These are phyloP conservation scores for Discostella stelligera DNA, from an alignment of 352 stramenopile genomes.

Conservation along the genomic window DNA sequence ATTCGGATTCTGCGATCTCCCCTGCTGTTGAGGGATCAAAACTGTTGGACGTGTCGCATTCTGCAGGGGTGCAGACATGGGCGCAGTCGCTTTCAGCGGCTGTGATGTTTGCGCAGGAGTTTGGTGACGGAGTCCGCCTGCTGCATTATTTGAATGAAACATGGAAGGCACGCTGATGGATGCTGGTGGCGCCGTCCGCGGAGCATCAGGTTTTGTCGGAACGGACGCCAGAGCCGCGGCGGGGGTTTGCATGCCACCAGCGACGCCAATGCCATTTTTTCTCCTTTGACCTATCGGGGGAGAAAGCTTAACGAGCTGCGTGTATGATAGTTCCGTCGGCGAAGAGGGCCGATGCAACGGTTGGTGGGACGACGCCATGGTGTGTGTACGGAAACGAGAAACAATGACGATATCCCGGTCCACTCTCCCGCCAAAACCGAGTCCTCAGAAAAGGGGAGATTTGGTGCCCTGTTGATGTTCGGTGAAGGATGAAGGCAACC, in stretches of 20 bases:
- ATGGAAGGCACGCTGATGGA: neutral
- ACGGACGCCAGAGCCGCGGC: neutral
- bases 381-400: too few relatives aligned
- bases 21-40: neutral
- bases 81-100: neutral
- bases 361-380: slow-evolving; percentile 8
- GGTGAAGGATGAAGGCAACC: neutral
- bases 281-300: slow-evolving; percentile 6
- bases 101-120: neutral
- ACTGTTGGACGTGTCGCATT: neutral
- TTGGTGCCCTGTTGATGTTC: neutral
- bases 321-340: slow-evolving; percentile 51
- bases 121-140: neutral
- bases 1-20: neutral
- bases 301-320: slow-evolving; percentile 24
- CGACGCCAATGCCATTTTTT: neutral
- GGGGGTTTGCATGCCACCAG: neutral
- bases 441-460: too few relatives aligned
- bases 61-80: neutral
- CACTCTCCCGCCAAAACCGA: neutral
- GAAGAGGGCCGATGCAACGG: slow-evolving; percentile 20
- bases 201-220: neutral
- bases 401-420: neutral
- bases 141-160: neutral
- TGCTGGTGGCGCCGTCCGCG: neutral